A percentile compares a stretch with the other conserved stretches of the same genome.
Evolutionary conservation across 805 yeast species (phyloP).

Genomic region (Suhomyces pyralidae): DNA sequence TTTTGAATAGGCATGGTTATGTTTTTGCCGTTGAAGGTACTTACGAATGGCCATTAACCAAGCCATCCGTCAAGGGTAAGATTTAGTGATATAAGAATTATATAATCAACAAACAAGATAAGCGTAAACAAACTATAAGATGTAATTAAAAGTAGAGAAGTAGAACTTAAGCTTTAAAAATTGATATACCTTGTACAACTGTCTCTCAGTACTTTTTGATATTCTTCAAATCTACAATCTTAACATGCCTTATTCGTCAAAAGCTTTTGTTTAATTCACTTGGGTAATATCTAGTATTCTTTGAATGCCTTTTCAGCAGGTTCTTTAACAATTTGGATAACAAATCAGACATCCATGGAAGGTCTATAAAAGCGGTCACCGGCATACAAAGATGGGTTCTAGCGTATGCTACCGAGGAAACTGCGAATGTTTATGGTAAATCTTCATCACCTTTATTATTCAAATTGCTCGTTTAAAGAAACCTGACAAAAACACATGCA

Average conservation of each 20-base stretch:
- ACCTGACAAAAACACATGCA: constrained; percentile 5
- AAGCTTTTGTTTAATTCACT: no score
- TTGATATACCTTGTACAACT: no score
- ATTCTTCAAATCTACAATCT: no score
- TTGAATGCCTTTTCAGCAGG: constrained; percentile 5
- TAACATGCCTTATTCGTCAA: no score
- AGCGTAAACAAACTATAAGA: neutral
- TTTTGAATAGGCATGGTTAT: constrained; percentile 69
- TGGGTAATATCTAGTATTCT: neutral
- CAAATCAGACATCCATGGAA: constrained; percentile 90
- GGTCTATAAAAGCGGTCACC: constrained; percentile 79
- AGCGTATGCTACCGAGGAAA: constrained; percentile 90
- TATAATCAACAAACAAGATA: neutral
- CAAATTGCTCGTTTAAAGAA: constrained; percentile 10
- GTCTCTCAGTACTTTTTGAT: no score
- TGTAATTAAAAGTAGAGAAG: no score
- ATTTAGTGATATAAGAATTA: constrained; percentile 9
- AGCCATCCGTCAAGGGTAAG: constrained; percentile 38
- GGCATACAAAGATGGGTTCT: constrained; percentile 81
- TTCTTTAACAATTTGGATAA: constrained; percentile 1
- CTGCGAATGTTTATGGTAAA: constrained; percentile 84
- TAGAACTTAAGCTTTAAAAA: no score
- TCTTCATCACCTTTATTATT: constrained; percentile 60
- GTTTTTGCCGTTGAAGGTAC: constrained; percentile 57
- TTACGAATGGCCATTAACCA: constrained; percentile 91